A percentile compares a stretch with the other conserved stretches of the same genome.
These are phyloP conservation scores for Fusarium brevicatenulatum DNA, from an alignment of 2,329 filamentous ascomycete species.

Conservation along the genomic window DNA sequence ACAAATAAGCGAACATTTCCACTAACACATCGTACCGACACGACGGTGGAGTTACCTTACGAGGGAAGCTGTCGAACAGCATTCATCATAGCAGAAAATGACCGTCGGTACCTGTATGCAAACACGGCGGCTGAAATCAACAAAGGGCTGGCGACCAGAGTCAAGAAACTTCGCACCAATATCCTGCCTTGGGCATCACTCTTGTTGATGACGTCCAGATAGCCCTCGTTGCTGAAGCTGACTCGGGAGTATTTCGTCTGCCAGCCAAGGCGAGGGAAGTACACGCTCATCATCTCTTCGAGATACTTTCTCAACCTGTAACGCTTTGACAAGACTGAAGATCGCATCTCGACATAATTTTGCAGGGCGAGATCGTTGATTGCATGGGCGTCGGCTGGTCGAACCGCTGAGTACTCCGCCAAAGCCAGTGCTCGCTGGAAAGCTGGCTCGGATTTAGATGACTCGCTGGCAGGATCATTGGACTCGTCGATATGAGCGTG, in stretches of 20 bases:
- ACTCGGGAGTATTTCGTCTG: constrained; percentile 92
- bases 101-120: constrained; percentile 43
- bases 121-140: constrained; percentile 40
- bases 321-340: constrained; percentile 78
- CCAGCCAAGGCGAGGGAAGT: constrained; percentile 83
- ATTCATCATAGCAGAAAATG: constrained; percentile 33
- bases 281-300: constrained; percentile 83
- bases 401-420: constrained; percentile 76
- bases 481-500: constrained; percentile 61
- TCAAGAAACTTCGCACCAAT: constrained; percentile 59
- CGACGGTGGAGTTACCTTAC: not conserved
- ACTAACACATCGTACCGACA: not conserved
- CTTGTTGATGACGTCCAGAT: constrained; percentile 80
- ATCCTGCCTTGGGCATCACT: constrained; percentile 75
- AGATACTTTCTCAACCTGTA: constrained; percentile 86
- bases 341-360: constrained; percentile 95
- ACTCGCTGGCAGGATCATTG: constrained; percentile 52
- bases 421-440: constrained; percentile 73
- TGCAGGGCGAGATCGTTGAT: constrained; percentile 92
- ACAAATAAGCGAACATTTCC: not conserved
- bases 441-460: constrained; percentile 56
- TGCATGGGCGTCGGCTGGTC: constrained; percentile 81
- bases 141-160: constrained; percentile 48
- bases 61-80: constrained; percentile 25
- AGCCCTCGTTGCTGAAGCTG: constrained; percentile 92